These are phyloP conservation scores for Kurtzmaniella fragi DNA, from an alignment of 805 yeast genomes.

Conservation along the genomic window DNA sequence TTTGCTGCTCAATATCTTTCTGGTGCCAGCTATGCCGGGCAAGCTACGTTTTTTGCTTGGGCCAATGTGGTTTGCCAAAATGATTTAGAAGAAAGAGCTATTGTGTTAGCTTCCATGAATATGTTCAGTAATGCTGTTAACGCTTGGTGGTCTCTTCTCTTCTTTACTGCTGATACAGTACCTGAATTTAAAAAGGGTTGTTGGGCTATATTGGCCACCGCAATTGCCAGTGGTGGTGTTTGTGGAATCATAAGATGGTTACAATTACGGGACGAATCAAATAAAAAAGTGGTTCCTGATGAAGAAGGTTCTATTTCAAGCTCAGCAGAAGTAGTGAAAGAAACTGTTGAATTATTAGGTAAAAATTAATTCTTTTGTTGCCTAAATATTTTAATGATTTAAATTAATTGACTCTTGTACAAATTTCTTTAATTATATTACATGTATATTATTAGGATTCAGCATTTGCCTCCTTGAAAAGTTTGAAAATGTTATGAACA, in stretches of 20 bases:
- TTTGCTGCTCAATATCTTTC: slow-evolving; percentile 54
- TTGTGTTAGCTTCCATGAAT: slow-evolving; percentile 62
- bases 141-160: slow-evolving; percentile 59
- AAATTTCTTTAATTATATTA: too few species aligned
- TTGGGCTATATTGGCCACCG: slow-evolving; percentile 54
- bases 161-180: slow-evolving; percentile 47
- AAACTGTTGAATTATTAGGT: too few species aligned
- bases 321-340: too few species aligned
- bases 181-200: slow-evolving; percentile 51
- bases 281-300: neutral
- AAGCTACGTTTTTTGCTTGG: slow-evolving; percentile 59
- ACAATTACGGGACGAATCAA: slow-evolving; percentile 34
- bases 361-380: too few species aligned
- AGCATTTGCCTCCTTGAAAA: slow-evolving; percentile 54
- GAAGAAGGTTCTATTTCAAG: slow-evolving; percentile 1
- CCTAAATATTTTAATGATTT: too few species aligned
- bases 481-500: slow-evolving; percentile 47
- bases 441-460: slow-evolving; percentile 8
- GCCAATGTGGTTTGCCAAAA: slow-evolving; percentile 54
- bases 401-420: too few species aligned
- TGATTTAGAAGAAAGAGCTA: slow-evolving; percentile 60
- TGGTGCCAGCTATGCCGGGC: slow-evolving; percentile 55
- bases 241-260: slow-evolving; percentile 38
- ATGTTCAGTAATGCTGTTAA: slow-evolving; percentile 60
- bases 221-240: slow-evolving; percentile 35